phyloP scores from a whole-genome alignment of 768 basidiomycete species.

The Mrakia frigida region DNA sequence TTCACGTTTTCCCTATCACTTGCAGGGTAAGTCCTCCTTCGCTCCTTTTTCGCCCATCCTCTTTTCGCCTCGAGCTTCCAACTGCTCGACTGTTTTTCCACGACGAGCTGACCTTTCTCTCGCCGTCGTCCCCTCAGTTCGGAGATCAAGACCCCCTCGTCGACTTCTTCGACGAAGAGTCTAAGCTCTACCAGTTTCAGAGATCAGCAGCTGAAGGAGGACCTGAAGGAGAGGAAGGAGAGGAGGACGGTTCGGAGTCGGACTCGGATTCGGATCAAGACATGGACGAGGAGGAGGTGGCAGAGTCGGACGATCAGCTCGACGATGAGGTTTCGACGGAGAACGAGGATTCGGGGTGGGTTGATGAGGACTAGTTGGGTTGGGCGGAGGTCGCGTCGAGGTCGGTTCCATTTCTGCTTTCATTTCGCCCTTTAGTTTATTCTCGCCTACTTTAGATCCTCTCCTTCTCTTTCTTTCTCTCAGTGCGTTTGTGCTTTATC shows the following conservation, averaged over 20 bases:
- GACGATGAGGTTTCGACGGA: neutral
- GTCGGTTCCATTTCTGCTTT: neutral
- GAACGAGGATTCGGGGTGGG: neutral
- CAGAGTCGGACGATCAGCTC: neutral
- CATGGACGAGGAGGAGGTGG: neutral
- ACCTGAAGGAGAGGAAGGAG: neutral
- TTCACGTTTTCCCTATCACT: neutral
- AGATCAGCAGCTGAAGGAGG: neutral
- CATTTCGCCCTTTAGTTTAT: neutral
- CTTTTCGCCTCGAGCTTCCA: too few relatives aligned
- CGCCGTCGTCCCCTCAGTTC: neutral
- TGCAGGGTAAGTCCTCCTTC: neutral
- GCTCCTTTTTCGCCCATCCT: neutral
- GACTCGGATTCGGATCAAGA: neutral
- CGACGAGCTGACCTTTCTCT: too few relatives aligned
- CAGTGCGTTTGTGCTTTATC: too few relatives aligned
- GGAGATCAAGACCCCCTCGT: constrained; percentile 11
- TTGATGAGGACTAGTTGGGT: constrained; percentile 6
- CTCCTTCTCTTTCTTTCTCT: too few relatives aligned
- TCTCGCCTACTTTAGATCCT: too few relatives aligned
- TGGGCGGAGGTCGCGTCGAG: neutral
- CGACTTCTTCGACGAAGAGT: constrained; percentile 6
- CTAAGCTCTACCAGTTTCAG: neutral
- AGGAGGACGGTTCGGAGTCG: neutral
- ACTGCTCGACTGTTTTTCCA: too few relatives aligned